phyloP scores from a whole-genome alignment of 768 basidiomycete species.

The Suillus sp. region DNA sequence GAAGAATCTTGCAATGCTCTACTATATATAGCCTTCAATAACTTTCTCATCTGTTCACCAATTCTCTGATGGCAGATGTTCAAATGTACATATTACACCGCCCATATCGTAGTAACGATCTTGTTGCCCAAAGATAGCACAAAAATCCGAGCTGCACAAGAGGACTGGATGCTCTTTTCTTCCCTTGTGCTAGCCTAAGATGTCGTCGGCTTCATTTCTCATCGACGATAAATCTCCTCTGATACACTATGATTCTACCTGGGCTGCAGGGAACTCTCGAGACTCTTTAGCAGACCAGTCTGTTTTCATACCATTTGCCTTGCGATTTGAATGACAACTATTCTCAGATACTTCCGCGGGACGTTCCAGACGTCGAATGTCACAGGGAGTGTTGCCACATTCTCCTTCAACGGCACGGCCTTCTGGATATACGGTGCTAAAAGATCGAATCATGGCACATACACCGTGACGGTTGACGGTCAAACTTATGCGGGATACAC shows the following conservation, averaged over 20 bases:
- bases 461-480: conserved; percentile 45
- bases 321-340: neutral
- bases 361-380: conserved; percentile 44
- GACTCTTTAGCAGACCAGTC: conserved; percentile 23
- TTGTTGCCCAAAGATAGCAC: too few relatives aligned
- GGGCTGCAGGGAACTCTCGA: conserved; percentile 22
- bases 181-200: conserved; percentile 10
- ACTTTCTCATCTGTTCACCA: too few relatives aligned
- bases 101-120: too few relatives aligned
- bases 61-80: too few relatives aligned
- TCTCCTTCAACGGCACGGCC: conserved; percentile 52
- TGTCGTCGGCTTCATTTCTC: conserved; percentile 29
- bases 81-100: too few relatives aligned
- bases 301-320: neutral
- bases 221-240: conserved; percentile 38
- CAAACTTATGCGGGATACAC: conserved; percentile 27
- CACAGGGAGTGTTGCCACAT: conserved; percentile 36
- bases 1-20: too few relatives aligned
- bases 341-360: conserved; percentile 38
- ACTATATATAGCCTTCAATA: too few relatives aligned
- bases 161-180: too few relatives aligned
- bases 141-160: too few relatives aligned
- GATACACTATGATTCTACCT: conserved; percentile 29
- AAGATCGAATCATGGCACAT: conserved; percentile 48
- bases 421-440: conserved; percentile 54